Percentiles rank a stretch among this genome's conserved stretches.
Conservation (phyloP, 768 basidiomycete species). For the Trametes cinnabarina region DNA sequence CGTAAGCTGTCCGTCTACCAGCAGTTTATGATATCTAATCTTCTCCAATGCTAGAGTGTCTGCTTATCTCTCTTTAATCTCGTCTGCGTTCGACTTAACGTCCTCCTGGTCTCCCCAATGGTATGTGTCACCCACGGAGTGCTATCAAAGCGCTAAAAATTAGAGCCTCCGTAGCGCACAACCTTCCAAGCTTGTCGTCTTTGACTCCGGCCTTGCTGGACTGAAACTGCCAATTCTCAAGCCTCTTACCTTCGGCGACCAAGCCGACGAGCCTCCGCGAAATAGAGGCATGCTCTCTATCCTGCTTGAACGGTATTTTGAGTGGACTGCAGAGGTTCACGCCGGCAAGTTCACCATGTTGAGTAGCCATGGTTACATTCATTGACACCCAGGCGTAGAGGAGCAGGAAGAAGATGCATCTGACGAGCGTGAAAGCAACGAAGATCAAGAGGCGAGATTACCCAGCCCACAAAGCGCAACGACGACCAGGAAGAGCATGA, state of each 20-base stretch:
- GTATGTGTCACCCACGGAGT: conserved; percentile 16
- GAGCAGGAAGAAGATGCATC: neutral
- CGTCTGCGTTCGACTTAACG: conserved; percentile 44
- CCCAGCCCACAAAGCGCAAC: neutral
- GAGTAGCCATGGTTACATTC: too few relatives aligned
- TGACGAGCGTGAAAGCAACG: neutral
- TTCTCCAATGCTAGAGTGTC: too few relatives aligned
- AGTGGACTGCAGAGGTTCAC: conserved; percentile 46
- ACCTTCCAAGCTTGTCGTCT: conserved; percentile 45
- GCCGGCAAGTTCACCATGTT: conserved; percentile 45
- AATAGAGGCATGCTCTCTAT: conserved; percentile 35
- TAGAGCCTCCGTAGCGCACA: conserved; percentile 17
- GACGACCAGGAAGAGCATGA: neutral
- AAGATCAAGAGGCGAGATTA: neutral
- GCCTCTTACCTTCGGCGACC: conserved; percentile 14
- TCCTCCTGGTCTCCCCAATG: conserved; percentile 34
- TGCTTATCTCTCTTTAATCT: conserved; percentile 51
- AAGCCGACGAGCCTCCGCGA: conserved; percentile 15
- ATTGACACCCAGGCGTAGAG: too few relatives aligned
- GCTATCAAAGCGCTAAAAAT: neutral
- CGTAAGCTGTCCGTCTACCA: conserved; percentile 17
- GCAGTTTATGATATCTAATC: too few relatives aligned
- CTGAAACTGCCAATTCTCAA: conserved; percentile 26
- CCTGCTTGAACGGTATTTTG: conserved; percentile 54
- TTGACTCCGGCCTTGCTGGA: conserved; percentile 51